Evolutionary conservation across 148 eudicot species (phyloP).

Genomic region (Arctostaphylos glauca): DNA sequence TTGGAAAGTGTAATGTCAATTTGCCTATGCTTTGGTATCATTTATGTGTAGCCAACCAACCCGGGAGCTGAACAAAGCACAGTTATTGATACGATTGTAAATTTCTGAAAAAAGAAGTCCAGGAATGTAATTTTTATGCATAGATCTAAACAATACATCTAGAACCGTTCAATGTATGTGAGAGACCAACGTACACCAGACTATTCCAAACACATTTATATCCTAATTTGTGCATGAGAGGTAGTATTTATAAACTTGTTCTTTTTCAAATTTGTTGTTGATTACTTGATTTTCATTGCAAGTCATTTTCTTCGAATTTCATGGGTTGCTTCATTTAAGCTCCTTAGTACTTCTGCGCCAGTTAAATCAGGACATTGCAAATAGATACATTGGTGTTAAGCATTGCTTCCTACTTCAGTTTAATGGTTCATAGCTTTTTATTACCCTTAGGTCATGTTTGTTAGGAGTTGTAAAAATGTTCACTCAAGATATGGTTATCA

Average conservation of each 20-base stretch:
- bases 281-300: neutral
- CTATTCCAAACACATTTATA: no score
- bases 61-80: neutral
- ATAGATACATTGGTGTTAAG: neutral
- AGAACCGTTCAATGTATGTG: no score
- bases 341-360: neutral
- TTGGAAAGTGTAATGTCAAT: neutral
- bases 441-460: neutral
- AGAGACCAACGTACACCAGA: no score
- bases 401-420: neutral
- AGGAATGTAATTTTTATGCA: no score
- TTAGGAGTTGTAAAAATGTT: no score
- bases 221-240: no score
- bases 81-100: neutral
- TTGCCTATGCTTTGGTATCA: neutral
- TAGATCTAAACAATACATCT: no score
- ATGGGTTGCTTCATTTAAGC: neutral
- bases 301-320: neutral
- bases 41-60: neutral
- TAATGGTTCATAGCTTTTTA: neutral
- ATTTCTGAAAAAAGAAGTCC: neutral
- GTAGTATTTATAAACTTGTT: no score
- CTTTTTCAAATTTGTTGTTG: neutral
- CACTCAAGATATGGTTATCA: no score
- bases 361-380: neutral